Base-by-base conservation (phyloP, 2,329 filamentous ascomycete genomes). In the Metarhizium sp. region DNA sequence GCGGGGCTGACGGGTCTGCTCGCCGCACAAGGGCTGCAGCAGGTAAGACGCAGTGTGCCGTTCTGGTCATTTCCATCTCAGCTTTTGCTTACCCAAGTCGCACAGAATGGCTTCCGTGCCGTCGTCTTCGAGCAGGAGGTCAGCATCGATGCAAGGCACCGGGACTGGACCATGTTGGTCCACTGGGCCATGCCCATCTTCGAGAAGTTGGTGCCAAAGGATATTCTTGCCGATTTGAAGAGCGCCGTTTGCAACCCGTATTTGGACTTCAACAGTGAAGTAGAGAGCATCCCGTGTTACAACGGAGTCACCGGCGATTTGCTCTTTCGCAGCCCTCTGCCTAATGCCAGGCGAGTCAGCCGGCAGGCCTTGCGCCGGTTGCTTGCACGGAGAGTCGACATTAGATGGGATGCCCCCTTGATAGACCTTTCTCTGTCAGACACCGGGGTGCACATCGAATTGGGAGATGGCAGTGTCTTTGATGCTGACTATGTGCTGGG, bases 141-240 rank as follows among this genome's bases (percentile, higher is more conserved):
- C 2, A 58, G 61, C 52, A 48, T 70, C 54, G 59, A 65, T 8
- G 61, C 62, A 25, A 66, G 69, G 8, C 50, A 56, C 2, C 68
- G 70, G 53, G 70, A 73, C 61, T 73, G 70, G 71, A 69, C 67
- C n/a, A 71, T 73, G 36, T 62, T 70, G 11, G 58, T 73, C 25
- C 71, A 72, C 58, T 75, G 72, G 72, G 71, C 67, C 13, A 65
- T 72, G 61, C 65, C 69, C 1, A 60, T 63, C 6, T 64, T 75
- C 51, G 58, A 54, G 46, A 59, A 67, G 48, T 59, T 73, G 50
- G 62, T 74, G 2, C 70, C 72, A 2, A 55, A 64, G 5, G 60
- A 65, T 4, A 59, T 73, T 10, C 56, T 67, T 25, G 60, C 59
- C 6, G 61, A 62, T 18, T 56, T 74, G 6, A 57, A 64, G 8